Conservation (phyloP, 192 early-diverging fungal species). For the Coemansia sp. region DNA sequence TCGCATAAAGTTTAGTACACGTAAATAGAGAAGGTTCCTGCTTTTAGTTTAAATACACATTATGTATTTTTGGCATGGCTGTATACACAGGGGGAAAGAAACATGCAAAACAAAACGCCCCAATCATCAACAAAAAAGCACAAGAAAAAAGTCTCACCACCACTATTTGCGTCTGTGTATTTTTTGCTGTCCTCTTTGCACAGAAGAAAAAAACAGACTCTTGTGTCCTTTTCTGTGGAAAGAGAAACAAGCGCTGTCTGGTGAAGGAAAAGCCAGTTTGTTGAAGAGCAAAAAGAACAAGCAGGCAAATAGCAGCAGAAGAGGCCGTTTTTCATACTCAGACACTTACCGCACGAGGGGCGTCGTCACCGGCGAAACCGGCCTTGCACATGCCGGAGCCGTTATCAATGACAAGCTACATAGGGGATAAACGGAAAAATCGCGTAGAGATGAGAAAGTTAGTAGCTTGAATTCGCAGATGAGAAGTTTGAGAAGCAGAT, state of each 20-base stretch:
- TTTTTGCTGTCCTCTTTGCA: too few species aligned
- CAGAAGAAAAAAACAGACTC: too few species aligned
- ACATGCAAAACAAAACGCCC: too few species aligned
- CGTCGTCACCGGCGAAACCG: conserved; percentile 91
- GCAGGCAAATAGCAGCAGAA: background rate
- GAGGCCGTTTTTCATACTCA: background rate
- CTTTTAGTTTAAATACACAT: too few species aligned
- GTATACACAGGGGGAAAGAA: too few species aligned
- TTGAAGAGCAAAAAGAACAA: background rate
- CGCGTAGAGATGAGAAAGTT: conserved; percentile 4
- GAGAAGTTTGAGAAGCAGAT: conserved; percentile 9
- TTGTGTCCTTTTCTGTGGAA: too few species aligned
- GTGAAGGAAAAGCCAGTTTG: background rate
- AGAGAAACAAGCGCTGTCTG: background rate
- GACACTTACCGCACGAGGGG: conserved; percentile 76
- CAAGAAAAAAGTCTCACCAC: too few species aligned
- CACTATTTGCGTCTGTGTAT: too few species aligned
- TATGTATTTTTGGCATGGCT: too few species aligned
- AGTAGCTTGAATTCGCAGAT: conserved; percentile 19
- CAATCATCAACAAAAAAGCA: too few species aligned
- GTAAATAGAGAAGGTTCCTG: too few species aligned
- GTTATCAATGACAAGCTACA: conserved; percentile 85
- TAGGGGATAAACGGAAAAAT: background rate
- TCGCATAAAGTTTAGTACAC: background rate
- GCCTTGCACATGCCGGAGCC: conserved; percentile 96